Evolutionary conservation across 2,329 filamentous ascomycete genomes (phyloP), one percentile per base, ranked within the genome.

Genomic region (Claviceps humidiphila): DNA sequence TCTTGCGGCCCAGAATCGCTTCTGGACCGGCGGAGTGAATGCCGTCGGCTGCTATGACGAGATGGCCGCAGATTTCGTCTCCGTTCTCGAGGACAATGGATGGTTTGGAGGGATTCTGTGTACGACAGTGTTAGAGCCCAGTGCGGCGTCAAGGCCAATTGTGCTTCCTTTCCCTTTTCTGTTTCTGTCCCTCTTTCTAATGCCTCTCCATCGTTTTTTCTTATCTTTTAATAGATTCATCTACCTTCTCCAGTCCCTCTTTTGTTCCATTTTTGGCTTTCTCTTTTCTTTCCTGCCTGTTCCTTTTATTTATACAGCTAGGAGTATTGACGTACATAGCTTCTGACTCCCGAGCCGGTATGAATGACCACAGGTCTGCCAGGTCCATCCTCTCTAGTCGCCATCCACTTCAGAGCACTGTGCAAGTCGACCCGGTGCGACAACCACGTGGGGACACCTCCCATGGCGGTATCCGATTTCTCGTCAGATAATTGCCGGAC

Each of bases 41-140:
- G 5, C 73, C 73, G 55, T 76, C 73, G 2, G 73, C 71, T 4
- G 67, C 71, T 39, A 75, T 61, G 17, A 74, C 64, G 2, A 74
- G 53, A 53, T 74, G 70, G 20, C 59, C 63, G 5, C 47, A 47
- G 11, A 67, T 54, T 13, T 58, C 54, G 4, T 59, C 50, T 3
- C 67, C 68, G n/a, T 58, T 55, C 5, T 53, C 53, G 5, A 71
- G 57, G 1, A 57, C 60, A 3, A 67, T 60, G 0, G 62, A 62
- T 0, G 64, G 60, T 14, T 50, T 50, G 2, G 55, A 57, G 1
- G 61, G 50, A 37, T 65, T 51, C 62, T 67, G 20, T 54, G 53
- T 13, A n/a, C 6, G 16, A 41, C 1, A n/a, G 17, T 41, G 39
- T 41, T 17, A 9, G 39, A 41, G 39, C 5, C 14, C n/a, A 8